Evolutionary conservation across 164 flowering plant species (phyloP).

Genomic region (Macadamia tetraphylla): DNA sequence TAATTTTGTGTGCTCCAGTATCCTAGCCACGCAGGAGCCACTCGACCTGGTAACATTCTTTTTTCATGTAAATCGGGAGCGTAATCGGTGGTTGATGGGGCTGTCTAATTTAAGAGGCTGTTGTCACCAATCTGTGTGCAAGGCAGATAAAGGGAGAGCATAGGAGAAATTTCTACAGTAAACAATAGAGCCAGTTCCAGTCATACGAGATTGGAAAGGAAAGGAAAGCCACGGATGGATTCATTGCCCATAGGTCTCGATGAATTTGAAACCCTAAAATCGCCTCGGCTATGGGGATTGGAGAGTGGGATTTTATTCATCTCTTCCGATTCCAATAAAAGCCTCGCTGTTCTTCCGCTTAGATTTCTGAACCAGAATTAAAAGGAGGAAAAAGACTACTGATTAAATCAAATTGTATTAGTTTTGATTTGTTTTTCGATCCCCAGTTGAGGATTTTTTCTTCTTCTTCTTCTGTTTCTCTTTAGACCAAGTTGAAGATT

Average conservation of each 20-base stretch:
- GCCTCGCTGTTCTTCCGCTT: constrained; percentile 1
- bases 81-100: no score
- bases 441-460: constrained; percentile 13
- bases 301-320: not conserved
- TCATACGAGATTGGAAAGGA: constrained; percentile 25
- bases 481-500: not conserved
- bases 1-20: no score
- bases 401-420: constrained; percentile 13
- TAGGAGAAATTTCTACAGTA: constrained; percentile 20
- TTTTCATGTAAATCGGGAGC: no score
- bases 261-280: constrained; percentile 46
- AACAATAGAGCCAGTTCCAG: constrained; percentile 1
- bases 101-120: no score
- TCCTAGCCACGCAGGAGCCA: no score
- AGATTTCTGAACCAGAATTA: constrained; percentile 14
- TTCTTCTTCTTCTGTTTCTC: not conserved
- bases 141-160: not conserved
- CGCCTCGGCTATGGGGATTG: constrained; percentile 6
- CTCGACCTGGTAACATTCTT: no score
- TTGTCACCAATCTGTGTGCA: not conserved
- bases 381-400: not conserved
- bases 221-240: constrained; percentile 19
- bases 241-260: constrained; percentile 33
- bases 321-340: constrained; percentile 5
- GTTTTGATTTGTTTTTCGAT: constrained; percentile 9